Percentiles rank a stretch among this genome's conserved stretches.
Evolutionary conservation across 2,329 filamentous ascomycete genomes (phyloP).

Genomic region (Paracorniculantispora psalliotae): DNA sequence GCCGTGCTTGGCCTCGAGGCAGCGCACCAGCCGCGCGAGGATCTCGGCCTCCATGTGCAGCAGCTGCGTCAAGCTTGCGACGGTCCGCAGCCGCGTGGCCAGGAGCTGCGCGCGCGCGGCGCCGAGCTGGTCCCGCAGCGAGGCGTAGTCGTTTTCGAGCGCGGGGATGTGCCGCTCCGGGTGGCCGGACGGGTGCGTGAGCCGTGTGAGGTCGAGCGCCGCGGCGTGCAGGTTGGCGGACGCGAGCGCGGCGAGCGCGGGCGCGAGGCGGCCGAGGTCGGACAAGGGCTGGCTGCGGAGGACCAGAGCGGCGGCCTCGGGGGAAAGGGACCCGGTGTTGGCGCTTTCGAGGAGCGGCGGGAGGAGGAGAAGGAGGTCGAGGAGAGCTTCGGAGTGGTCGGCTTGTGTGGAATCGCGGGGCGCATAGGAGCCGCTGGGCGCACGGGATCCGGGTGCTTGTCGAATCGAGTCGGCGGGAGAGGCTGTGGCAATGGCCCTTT

Average conservation of each 20-base stretch:
- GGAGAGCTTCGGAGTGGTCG: slow-evolving; percentile 14
- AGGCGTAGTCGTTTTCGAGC: slow-evolving; percentile 36
- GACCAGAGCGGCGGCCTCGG: slow-evolving; percentile 32
- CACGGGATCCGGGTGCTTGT: not conserved
- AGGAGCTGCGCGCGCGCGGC: slow-evolving; percentile 30
- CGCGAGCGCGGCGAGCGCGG: slow-evolving; percentile 36
- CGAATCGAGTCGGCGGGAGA: slow-evolving; percentile 25
- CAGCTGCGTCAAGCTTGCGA: slow-evolving; percentile 33
- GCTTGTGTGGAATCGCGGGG: slow-evolving; percentile 10
- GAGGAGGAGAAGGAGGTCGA: slow-evolving; percentile 42
- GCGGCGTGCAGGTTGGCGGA: slow-evolving; percentile 38
- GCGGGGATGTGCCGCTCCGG: slow-evolving; percentile 51
- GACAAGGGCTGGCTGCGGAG: slow-evolving; percentile 39
- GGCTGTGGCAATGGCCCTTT: slow-evolving; percentile 44
- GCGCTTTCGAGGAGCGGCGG: slow-evolving; percentile 34
- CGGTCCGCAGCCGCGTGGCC: slow-evolving; percentile 34
- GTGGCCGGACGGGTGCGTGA: slow-evolving; percentile 43
- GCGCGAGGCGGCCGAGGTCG: slow-evolving; percentile 37
- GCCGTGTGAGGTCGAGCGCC: slow-evolving; percentile 38
- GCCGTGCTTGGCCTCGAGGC: slow-evolving; percentile 52
- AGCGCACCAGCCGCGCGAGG: slow-evolving; percentile 40
- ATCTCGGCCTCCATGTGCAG: slow-evolving; percentile 36
- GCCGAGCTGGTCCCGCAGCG: slow-evolving; percentile 31
- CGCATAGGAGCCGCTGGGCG: slow-evolving; percentile 17
- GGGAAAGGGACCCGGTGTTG: slow-evolving; percentile 28